Base-by-base conservation (phyloP, 2,329 filamentous ascomycete genomes). In the Ilyonectria mors-panacis region DNA sequence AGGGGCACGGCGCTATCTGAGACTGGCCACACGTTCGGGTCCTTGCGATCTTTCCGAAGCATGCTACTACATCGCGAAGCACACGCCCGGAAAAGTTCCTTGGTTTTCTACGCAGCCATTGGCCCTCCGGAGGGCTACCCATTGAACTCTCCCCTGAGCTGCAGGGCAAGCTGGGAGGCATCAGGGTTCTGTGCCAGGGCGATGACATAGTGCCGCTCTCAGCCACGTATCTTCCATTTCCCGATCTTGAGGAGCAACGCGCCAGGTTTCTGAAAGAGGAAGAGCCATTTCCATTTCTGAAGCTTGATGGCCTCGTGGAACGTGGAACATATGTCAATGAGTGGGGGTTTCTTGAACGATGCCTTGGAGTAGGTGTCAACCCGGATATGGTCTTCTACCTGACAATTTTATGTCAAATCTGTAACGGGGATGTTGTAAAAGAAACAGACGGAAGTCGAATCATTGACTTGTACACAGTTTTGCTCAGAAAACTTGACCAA, bases 31-130 rank as follows among this genome's bases (percentile, higher is more conserved):
- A 9, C 1, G 4, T 9, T 26, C 17, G 1, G 9, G 6, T 1
- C 17, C 37, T 1, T 15, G 35, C 12, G 50, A 55, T 6, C n/a
- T 56, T 4, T 62, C 59, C 0, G 7, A 48, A 2, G 50, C 21
- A 2, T 62, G 59, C 5, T 39, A 56, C 21, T 56, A 62, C 13
- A 30, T 62, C 17, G 10, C 59, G 6, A 9, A 56, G 1, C 17
- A 62, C 47, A n/a, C 54, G 39, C 0, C 28, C 39, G 17, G 19
- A 62, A 4, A 56, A 56, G 17, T 62, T 56, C 6, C 0, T 62
- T 30, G 15, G 33, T 6, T 62, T 62, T 4, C 59, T 62, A 12
- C 1, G 17, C 12, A 10, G 47, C 1, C 37, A 56, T 2, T 56
- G 59, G 59, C 21, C 8, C 1, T 17, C 19, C 6, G 59, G 30